These are phyloP conservation scores for Mycena chlorophos DNA, from an alignment of 768 basidiomycete genomes.

Conservation along the genomic window DNA sequence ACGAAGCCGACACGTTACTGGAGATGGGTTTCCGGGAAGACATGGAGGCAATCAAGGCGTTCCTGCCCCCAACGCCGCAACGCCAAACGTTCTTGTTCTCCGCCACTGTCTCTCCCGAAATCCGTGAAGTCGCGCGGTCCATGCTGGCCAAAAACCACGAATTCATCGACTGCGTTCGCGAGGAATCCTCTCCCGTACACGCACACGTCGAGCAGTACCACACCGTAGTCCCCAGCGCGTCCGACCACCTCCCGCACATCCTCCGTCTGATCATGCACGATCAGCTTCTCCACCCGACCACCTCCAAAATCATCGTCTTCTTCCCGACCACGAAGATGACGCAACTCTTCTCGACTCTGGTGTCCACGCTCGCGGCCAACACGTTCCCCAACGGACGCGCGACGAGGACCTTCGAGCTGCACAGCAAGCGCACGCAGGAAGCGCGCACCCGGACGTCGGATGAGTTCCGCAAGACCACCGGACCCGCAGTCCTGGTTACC, in stretches of 20 bases:
- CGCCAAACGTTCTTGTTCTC: slow-evolving; percentile 94
- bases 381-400: slow-evolving; percentile 50
- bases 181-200: slow-evolving; percentile 64
- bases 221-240: slow-evolving; percentile 66
- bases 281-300: slow-evolving; percentile 66
- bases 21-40: slow-evolving; percentile 93
- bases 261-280: slow-evolving; percentile 84
- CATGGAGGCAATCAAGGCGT: slow-evolving; percentile 66
- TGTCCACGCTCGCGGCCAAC: slow-evolving; percentile 48
- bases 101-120: slow-evolving; percentile 74
- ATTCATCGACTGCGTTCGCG: slow-evolving; percentile 73
- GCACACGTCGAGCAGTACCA: slow-evolving; percentile 79
- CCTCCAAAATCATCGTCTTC: slow-evolving; percentile 81
- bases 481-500: slow-evolving; percentile 69
- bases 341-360: slow-evolving; percentile 65
- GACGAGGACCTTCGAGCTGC: slow-evolving; percentile 75
- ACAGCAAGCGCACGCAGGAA: slow-evolving; percentile 70
- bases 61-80: slow-evolving; percentile 58
- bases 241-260: slow-evolving; percentile 76
- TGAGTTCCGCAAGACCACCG: slow-evolving; percentile 57
- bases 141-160: slow-evolving; percentile 60
- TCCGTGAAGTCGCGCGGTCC: slow-evolving; percentile 67
- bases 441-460: slow-evolving; percentile 57
- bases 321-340: slow-evolving; percentile 84
- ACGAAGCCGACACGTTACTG: slow-evolving; percentile 89